Evolutionary conservation across 257 asterid species (phyloP).

Genomic region (Solanum okadae): DNA sequence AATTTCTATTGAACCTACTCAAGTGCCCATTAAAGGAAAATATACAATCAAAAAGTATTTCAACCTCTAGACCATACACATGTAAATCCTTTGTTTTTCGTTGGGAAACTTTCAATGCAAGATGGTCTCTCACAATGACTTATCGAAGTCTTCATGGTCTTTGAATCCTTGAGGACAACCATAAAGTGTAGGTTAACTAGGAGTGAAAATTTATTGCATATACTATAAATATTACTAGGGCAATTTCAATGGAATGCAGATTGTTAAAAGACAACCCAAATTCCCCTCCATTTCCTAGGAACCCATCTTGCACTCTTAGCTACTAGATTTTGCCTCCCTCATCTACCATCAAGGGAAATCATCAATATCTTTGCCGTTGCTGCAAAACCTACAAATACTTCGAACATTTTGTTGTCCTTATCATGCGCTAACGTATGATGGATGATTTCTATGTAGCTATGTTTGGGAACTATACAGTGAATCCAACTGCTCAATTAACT

Average conservation of each 20-base stretch:
- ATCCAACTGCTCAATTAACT: not conserved
- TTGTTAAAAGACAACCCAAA: not conserved
- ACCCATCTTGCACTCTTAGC: not conserved
- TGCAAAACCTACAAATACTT: not conserved
- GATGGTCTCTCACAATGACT: not conserved
- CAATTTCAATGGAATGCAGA: not conserved
- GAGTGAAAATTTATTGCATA: not conserved
- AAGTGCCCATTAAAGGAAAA: not conserved
- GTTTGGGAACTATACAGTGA: not conserved
- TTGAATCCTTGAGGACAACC: not conserved
- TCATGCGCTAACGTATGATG: not conserved
- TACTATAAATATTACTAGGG: not conserved
- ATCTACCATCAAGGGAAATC: not conserved
- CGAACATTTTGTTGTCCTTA: not conserved
- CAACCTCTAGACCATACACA: not conserved
- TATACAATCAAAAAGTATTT: not conserved
- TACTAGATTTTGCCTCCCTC: not conserved
- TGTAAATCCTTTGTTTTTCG: not conserved
- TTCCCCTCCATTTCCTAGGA: not conserved
- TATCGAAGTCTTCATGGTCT: not conserved
- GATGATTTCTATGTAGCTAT: not conserved
- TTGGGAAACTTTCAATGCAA: not conserved
- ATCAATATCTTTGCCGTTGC: not conserved
- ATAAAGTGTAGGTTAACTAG: not conserved
- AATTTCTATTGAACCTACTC: not conserved